phyloP scores from a whole-genome alignment of 2,329 filamentous ascomycete species.

The Alternaria longipes region DNA sequence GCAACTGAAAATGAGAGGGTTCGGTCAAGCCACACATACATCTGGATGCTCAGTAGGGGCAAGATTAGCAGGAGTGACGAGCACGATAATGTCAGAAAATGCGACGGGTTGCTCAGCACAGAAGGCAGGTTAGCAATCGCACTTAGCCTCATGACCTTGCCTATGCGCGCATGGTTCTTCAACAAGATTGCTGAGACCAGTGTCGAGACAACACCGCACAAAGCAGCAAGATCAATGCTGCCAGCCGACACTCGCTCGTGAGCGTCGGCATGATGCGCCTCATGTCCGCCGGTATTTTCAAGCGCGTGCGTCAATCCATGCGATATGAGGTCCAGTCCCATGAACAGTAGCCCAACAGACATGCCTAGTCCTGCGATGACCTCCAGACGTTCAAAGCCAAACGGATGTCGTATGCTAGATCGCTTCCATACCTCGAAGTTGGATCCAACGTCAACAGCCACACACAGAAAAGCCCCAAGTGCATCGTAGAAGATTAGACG shows the following conservation, averaged over 20 bases:
- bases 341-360: conserved; percentile 96
- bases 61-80: conserved; percentile 81
- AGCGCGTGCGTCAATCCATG: conserved; percentile 95
- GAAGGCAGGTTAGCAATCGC: conserved; percentile 83
- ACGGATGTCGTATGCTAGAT: conserved; percentile 91
- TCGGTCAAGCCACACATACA: conserved; percentile 85
- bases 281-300: conserved; percentile 75
- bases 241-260: conserved; percentile 76
- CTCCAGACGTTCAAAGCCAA: conserved; percentile 89
- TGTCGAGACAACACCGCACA: conserved; percentile 83
- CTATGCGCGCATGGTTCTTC: conserved; percentile 90
- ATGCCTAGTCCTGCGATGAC: conserved; percentile 95
- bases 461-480: conserved; percentile 88
- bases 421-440: conserved; percentile 99
- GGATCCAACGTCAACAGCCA: conserved; percentile 88
- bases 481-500: conserved; percentile 96
- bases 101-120: conserved; percentile 92
- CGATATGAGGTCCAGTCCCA: conserved; percentile 93
- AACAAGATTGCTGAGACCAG: conserved; percentile 86
- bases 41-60: conserved; percentile 80
- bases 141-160: conserved; percentile 86
- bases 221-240: conserved; percentile 80
- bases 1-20: conserved; percentile 83
- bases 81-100: conserved; percentile 91
- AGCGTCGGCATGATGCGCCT: conserved; percentile 73